Evolutionary conservation across 208 protist genomes (phyloP), one percentile per base, ranked within the genome.

Genomic region (Crithidia sp.): DNA sequence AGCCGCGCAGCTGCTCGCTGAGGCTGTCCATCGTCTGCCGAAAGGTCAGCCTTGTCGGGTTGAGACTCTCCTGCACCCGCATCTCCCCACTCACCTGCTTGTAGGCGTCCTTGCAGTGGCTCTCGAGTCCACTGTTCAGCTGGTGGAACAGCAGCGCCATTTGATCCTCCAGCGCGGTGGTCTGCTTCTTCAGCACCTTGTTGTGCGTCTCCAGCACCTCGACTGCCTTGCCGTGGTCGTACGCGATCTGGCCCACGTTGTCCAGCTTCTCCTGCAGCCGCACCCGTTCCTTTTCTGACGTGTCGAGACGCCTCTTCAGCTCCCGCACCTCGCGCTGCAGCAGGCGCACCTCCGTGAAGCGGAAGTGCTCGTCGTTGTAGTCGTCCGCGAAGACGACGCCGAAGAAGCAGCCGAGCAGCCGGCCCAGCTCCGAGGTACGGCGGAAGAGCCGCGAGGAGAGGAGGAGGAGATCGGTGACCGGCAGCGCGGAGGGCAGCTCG

Each of bases 101-200:
- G 65, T 90, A 92, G 17, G 84, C 86, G 2, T 92, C 84, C 52
- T 88, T 93, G 80, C 88, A 95, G 70, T 91, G 84, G 17, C 67
- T 74, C 65, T 95, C 80, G 3, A 96, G 70, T 14, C 96, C 92
- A 3, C 83, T 78, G 74, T 95, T 95, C 7, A 98, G 70, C 54
- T 96, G 92, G 10, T 93, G 87, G 58, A 98, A 97, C 2, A 98
- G 88, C 56, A 96, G 67, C 58, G 91, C 91, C 95, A 98, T 98
- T 63, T 98, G 92, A 68, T 98, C 95, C 77, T 98, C 88, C 17
- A 97, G 66, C 13, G 85, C 91, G 19, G 54, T 94, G 28, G 85
- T 95, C 44, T 95, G 91, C 52, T 93, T 81, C 71, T 94, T 86
- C 44, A 97, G 81, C 17, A 84, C 89, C 16, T 85, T 73, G 74